Percentiles rank a stretch among this genome's conserved stretches.
Conservation (phyloP, 2,329 filamentous ascomycete genomes). For the Aspergillus tamarii region DNA sequence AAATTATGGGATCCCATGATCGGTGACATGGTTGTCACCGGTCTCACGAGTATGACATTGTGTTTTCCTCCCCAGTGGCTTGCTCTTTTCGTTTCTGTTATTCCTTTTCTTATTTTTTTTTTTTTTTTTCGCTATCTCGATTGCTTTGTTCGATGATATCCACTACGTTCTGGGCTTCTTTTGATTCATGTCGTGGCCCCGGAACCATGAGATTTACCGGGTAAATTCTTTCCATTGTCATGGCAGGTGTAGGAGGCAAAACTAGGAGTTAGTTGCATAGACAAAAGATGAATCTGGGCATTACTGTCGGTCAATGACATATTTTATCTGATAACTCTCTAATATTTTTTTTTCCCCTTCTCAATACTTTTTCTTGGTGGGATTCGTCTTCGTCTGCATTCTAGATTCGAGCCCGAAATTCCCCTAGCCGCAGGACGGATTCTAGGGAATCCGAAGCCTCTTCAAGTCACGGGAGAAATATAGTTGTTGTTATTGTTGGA, state of each 20-base stretch:
- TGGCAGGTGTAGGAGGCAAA: slow-evolving; percentile 8
- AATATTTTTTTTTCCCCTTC: no score
- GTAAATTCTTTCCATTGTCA: slow-evolving; percentile 2
- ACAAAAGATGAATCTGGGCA: slow-evolving; percentile 9
- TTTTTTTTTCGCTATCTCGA: slow-evolving; percentile 16
- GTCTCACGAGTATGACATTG: slow-evolving; percentile 5
- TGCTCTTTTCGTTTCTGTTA: slow-evolving; percentile 6
- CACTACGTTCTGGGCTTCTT: slow-evolving; percentile 25
- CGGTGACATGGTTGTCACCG: slow-evolving; percentile 5
- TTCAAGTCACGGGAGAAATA: neutral
- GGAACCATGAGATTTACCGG: slow-evolving; percentile 5
- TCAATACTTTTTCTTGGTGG: neutral
- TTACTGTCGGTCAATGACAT: neutral
- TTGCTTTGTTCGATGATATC: slow-evolving; percentile 27
- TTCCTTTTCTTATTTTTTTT: neutral
- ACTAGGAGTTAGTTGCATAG: slow-evolving; percentile 15
- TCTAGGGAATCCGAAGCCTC: neutral
- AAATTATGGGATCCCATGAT: neutral
- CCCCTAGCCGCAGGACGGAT: neutral
- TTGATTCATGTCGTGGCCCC: neutral
- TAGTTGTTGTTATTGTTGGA: no score
- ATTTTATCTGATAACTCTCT: neutral
- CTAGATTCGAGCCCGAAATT: neutral
- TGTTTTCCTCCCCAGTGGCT: slow-evolving; percentile 2
- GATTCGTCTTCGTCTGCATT: neutral